A percentile compares a stretch with the other conserved stretches of the same genome.
phyloP scores from a whole-genome alignment of 108 stramenopile species.

The Pseudonitzschia delicatissima region DNA sequence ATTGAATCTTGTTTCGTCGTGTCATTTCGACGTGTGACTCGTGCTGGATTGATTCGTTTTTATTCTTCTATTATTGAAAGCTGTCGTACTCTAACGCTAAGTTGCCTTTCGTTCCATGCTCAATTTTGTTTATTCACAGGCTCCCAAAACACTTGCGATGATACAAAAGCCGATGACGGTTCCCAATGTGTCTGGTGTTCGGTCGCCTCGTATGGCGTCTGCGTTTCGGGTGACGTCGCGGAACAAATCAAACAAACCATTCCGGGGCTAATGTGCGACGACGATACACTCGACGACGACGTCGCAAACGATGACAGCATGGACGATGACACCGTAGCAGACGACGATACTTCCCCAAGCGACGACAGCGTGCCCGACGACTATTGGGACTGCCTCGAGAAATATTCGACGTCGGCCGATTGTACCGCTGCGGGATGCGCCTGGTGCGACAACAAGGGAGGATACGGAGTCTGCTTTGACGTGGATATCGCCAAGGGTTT shows the following conservation, averaged over 20 bases:
- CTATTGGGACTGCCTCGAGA: conserved; percentile 38
- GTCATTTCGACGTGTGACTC: background rate
- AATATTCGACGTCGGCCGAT: conserved; percentile 4
- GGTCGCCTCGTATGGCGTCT: conserved; percentile 29
- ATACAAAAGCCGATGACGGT: conserved; percentile 21
- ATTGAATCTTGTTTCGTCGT: conserved; percentile 1
- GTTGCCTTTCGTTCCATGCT: background rate
- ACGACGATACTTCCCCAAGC: background rate
- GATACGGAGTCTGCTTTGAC: conserved; percentile 40
- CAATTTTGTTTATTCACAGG: background rate
- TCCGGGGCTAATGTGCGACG: conserved; percentile 35
- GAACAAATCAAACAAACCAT: conserved; percentile 33
- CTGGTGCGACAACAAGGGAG: conserved; percentile 37
- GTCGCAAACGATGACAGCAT: conserved; percentile 21
- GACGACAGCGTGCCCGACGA: conserved; percentile 28
- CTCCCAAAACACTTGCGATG: conserved; percentile 15
- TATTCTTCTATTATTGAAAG: background rate
- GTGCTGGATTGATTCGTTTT: background rate
- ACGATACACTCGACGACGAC: conserved; percentile 23
- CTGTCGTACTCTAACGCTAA: background rate
- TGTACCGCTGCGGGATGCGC: conserved; percentile 29
- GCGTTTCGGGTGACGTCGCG: conserved; percentile 32
- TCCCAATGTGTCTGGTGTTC: conserved; percentile 33
- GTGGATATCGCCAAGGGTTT: conserved; percentile 26
- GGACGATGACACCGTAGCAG: conserved; percentile 18